Base-by-base conservation (phyloP, 148 eudicot genomes). In the Talinum fruticosum region DNA sequence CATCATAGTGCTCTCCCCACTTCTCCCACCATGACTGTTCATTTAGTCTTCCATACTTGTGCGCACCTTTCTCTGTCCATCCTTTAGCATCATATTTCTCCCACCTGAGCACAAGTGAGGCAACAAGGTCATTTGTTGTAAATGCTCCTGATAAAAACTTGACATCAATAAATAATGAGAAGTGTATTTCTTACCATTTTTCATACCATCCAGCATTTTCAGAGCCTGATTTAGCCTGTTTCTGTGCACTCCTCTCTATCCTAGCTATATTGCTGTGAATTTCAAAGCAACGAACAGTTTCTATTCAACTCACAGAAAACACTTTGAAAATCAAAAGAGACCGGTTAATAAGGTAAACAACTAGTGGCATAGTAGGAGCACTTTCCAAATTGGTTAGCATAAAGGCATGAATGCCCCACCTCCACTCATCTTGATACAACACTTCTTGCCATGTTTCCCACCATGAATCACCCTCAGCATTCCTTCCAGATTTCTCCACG, bases 21-120 rank as follows among this genome's bases (percentile, higher is more conserved):
- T 93, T 96, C 86, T 96, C 99, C 99, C 99, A 96, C 99, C 99
- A 96, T 57, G 99, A 96, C 78, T 96, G 97, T 81, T 96, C 99
- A 87, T 96, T 91, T 85, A 96, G 75, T 78, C 93, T 89, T 41
- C 99, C 99, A 80, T 96, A 96, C 82, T 96, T 96, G 82, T 93
- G 97, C 72, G 97, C 97, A 76, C 97, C 97, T 87, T 96, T 96
- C 87, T 96, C 97, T 19, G 99, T 96, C 94, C 94, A 93, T 64
- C 99, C 99, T 90, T 96, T 93, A 57, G 97, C 97, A 84, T 96
- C 99, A 78, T 96, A 96, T 73, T 96, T 96, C 82, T 96, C 99
- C 99, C 97, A 96, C 99, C 99, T 96, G 80, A 33, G 77, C 66
- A 32, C 59, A 75, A 74, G 32, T 49, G 33, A 41, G 23, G 41